Percentiles rank a stretch among this genome's conserved stretches.
phyloP scores from a whole-genome alignment of 2,329 filamentous ascomycete species.

The Neofusicoccum umdonicola region DNA sequence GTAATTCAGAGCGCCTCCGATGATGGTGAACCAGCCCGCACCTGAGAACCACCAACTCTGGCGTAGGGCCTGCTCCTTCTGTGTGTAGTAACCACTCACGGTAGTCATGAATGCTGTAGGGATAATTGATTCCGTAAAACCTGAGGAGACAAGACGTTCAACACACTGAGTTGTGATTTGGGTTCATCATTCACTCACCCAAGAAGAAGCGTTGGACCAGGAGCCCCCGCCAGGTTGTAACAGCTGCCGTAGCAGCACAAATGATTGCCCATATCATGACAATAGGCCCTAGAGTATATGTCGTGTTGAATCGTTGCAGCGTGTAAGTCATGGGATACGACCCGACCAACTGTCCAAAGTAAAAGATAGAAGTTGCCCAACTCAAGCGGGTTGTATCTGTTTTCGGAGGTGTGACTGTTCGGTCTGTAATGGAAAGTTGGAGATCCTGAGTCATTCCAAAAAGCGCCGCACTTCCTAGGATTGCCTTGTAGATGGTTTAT shows the following conservation, averaged over 20 bases:
- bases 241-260: too few species aligned
- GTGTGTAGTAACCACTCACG: slow-evolving; percentile 42
- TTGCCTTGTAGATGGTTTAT: slow-evolving; percentile 59
- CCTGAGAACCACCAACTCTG: slow-evolving; percentile 28
- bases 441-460: slow-evolving; percentile 76
- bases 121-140: slow-evolving; percentile 55
- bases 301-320: slow-evolving; percentile 65
- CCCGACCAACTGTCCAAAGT: slow-evolving; percentile 74
- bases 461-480: slow-evolving; percentile 68
- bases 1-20: slow-evolving; percentile 25
- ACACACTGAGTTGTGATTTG: too few species aligned
- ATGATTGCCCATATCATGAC: slow-evolving; percentile 64
- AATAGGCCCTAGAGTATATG: slow-evolving; percentile 60
- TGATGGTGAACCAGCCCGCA: slow-evolving; percentile 26
- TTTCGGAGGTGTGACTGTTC: slow-evolving; percentile 46
- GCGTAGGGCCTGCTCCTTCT: slow-evolving; percentile 36
- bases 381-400: slow-evolving; percentile 66
- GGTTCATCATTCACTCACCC: slow-evolving; percentile 31
- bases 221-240: too few species aligned
- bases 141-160: slow-evolving; percentile 53
- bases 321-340: slow-evolving; percentile 71
- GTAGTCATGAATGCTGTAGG: slow-evolving; percentile 58
- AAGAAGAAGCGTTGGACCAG: too few species aligned
- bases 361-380: slow-evolving; percentile 78
- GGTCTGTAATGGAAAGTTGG: slow-evolving; percentile 54